Evolutionary conservation across 2,329 filamentous ascomycete genomes (phyloP).

Genomic region (Aspergillus tubingensis): DNA sequence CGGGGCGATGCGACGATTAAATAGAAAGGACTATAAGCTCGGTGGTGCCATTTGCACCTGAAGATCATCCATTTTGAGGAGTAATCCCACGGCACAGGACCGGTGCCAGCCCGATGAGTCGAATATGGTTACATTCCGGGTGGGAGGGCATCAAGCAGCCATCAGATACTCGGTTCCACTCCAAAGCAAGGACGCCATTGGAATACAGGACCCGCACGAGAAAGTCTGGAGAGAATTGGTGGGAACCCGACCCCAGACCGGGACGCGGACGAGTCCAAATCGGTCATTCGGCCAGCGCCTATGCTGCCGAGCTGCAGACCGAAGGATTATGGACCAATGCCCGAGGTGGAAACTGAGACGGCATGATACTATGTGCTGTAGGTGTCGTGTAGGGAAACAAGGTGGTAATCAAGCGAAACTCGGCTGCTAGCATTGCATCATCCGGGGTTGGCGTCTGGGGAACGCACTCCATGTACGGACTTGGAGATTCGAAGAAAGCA

Average conservation of each 20-base stretch:
- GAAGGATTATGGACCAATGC: neutral
- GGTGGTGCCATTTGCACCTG: constrained; percentile 5
- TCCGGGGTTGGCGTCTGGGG: neutral
- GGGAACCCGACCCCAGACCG: neutral
- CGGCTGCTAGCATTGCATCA: neutral
- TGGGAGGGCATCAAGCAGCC: constrained; percentile 15
- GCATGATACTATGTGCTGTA: neutral
- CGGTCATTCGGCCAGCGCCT: neutral
- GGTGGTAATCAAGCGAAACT: neutral
- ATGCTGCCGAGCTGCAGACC: neutral
- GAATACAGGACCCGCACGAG: neutral
- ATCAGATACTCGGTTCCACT: neutral
- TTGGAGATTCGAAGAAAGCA: neutral
- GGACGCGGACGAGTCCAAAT: neutral
- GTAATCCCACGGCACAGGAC: constrained; percentile 4
- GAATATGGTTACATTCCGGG: constrained; percentile 26
- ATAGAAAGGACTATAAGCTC: neutral
- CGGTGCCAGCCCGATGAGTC: constrained; percentile 5
- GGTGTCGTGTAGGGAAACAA: too few species aligned
- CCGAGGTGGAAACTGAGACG: neutral
- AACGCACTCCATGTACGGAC: neutral
- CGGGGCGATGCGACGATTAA: neutral
- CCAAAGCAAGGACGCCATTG: neutral
- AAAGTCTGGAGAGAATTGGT: constrained; percentile 1
- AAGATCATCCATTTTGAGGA: constrained; percentile 2